Conservation (phyloP, 1,284 basidiomycete genomes). For the Cryptococcus amylolentus region DNA sequence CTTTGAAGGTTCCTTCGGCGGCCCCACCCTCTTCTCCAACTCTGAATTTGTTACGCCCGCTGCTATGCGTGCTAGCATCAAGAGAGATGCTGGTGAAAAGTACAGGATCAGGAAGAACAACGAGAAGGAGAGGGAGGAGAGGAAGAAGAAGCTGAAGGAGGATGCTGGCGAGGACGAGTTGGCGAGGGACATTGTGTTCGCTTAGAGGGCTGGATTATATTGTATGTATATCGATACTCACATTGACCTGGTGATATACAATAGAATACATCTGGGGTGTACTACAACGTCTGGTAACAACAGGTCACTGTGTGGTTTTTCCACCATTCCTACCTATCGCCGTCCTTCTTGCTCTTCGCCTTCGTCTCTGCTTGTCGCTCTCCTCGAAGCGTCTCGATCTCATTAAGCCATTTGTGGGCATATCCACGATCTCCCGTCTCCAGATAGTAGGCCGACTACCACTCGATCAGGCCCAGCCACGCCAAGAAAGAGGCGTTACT, state of each 20-base stretch:
- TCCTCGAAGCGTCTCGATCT: neutral
- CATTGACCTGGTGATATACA: neutral
- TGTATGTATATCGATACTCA: slow-evolving; percentile 3
- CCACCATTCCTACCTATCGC: neutral
- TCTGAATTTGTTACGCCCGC: slow-evolving; percentile 91
- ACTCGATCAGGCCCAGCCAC: neutral
- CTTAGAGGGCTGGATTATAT: slow-evolving; percentile 49
- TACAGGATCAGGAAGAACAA: slow-evolving; percentile 77
- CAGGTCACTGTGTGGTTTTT: neutral
- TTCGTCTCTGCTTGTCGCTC: neutral
- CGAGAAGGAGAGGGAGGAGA: slow-evolving; percentile 62
- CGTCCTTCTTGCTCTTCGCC: neutral
- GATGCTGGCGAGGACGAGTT: slow-evolving; percentile 71
- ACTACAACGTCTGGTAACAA: neutral
- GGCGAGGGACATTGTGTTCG: slow-evolving; percentile 83
- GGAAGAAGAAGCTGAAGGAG: slow-evolving; percentile 63
- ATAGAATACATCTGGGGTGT: neutral
- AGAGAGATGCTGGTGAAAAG: slow-evolving; percentile 70
- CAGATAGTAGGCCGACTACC: neutral
- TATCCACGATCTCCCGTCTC: neutral
- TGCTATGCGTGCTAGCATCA: slow-evolving; percentile 68
- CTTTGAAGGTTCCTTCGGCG: slow-evolving; percentile 95
- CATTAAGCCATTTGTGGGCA: neutral
- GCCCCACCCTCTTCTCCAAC: slow-evolving; percentile 94
- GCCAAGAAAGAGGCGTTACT: neutral